Evolutionary conservation across 805 yeast species (phyloP).

Genomic region (Starmera quercuum): DNA sequence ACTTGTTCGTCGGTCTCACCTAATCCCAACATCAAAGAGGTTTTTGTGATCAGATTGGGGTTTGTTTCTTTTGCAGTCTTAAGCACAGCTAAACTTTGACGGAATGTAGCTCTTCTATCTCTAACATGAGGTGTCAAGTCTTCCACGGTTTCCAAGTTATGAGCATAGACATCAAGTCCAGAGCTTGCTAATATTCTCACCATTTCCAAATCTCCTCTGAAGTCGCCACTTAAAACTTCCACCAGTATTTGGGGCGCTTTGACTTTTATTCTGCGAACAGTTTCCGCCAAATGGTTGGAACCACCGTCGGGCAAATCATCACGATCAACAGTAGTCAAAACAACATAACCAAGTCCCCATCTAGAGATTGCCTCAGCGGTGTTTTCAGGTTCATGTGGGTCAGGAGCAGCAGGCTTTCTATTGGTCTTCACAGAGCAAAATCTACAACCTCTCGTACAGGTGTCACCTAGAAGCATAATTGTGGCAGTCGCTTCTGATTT

Average conservation of each 20-base stretch:
- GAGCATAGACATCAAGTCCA: conserved; percentile 95
- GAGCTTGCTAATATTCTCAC: conserved; percentile 74
- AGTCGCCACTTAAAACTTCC: conserved; percentile 92
- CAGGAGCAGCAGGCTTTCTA: conserved; percentile 80
- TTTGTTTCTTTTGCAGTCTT: conserved; percentile 72
- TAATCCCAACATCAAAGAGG: conserved; percentile 92
- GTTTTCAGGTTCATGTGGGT: conserved; percentile 94
- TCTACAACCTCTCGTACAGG: conserved; percentile 98
- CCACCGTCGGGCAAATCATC: conserved; percentile 95
- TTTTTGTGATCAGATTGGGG: conserved; percentile 77
- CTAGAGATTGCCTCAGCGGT: conserved; percentile 95
- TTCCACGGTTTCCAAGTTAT: conserved; percentile 94
- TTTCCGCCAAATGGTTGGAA: conserved; percentile 79
- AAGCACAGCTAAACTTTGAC: conserved; percentile 77
- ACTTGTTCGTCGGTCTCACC: conserved; percentile 95
- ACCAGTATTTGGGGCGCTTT: conserved; percentile 89
- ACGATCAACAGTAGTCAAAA: conserved; percentile 93
- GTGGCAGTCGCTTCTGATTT: conserved; percentile 94
- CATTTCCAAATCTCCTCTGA: conserved; percentile 81
- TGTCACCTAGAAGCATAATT: conserved; percentile 96
- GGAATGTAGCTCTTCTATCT: conserved; percentile 93
- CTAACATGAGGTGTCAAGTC: conserved; percentile 90
- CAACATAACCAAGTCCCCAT: conserved; percentile 98
- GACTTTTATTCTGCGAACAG: conserved; percentile 74
- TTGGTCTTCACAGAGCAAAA: conserved; percentile 95